Evolutionary conservation across 2,329 filamentous ascomycete species (phyloP).

Genomic region (Metarhizium robertsii): DNA sequence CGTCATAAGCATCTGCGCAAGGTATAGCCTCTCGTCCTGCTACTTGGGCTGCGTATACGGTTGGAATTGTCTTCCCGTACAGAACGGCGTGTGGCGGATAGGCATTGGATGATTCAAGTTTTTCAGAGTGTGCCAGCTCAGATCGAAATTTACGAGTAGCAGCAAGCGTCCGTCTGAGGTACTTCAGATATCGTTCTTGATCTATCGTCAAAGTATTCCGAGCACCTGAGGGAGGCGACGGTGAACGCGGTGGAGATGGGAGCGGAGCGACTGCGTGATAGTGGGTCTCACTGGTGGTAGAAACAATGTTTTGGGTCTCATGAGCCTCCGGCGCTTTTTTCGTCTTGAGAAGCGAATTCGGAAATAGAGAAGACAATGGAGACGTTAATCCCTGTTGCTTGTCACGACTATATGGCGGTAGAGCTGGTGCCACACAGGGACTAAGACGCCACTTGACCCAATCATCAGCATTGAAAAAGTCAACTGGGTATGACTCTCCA

Average conservation of each 20-base stretch:
- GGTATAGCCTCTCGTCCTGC: constrained; percentile 63
- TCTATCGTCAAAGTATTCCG: constrained; percentile 11
- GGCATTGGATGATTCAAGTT: constrained; percentile 52
- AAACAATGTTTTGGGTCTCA: not conserved
- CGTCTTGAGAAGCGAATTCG: constrained; percentile 26
- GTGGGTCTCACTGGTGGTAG: constrained; percentile 6
- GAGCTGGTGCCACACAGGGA: constrained; percentile 61
- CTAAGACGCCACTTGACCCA: constrained; percentile 75
- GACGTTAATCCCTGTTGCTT: constrained; percentile 22
- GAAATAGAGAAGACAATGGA: constrained; percentile 39
- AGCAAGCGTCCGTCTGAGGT: constrained; percentile 65
- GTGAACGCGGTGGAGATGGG: constrained; percentile 13
- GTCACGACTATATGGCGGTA: constrained; percentile 45
- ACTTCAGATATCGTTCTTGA: constrained; percentile 37
- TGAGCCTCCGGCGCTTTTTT: not conserved
- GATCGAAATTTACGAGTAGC: constrained; percentile 67
- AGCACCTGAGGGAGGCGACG: constrained; percentile 5
- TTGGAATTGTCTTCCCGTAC: constrained; percentile 80
- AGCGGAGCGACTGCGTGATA: constrained; percentile 8
- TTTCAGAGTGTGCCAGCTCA: constrained; percentile 55
- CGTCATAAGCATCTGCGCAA: constrained; percentile 70
- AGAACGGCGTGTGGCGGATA: constrained; percentile 80
- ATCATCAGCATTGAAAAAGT: constrained; percentile 71
- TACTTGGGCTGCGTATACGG: constrained; percentile 74
- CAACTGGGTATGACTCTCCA: constrained; percentile 67